A percentile compares a stretch with the other conserved stretches of the same genome.
Conservation (phyloP, 306 rosid species). For the Trichosanthes truncata region DNA sequence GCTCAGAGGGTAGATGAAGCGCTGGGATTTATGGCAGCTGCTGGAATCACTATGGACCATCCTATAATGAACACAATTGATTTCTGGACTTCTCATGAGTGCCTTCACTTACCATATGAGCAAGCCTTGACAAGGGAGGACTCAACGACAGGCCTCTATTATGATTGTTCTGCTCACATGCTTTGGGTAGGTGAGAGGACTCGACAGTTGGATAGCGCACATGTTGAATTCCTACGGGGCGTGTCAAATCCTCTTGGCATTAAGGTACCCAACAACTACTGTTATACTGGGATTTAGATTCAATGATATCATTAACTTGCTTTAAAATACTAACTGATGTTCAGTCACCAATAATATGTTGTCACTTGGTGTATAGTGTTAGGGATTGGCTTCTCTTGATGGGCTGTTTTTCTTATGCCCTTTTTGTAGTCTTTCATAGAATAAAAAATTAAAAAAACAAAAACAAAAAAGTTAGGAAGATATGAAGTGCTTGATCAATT, state of each 20-base stretch:
- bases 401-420: background rate
- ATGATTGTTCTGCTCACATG: slow-evolving; percentile 38
- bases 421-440: background rate
- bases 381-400: background rate
- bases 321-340: background rate
- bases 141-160: slow-evolving; percentile 31
- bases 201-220: slow-evolving; percentile 38
- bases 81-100: slow-evolving; percentile 39
- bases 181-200: slow-evolving; percentile 48
- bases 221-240: slow-evolving; percentile 38
- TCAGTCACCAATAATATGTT: background rate
- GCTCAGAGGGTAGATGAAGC: slow-evolving; percentile 36
- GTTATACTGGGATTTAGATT: background rate
- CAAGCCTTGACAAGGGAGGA: slow-evolving; percentile 37
- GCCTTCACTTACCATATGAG: slow-evolving; percentile 37
- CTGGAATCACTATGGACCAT: slow-evolving; percentile 25
- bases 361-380: background rate
- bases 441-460: too few relatives aligned
- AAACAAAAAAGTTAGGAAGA: background rate
- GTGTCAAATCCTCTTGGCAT: slow-evolving; percentile 37
- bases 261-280: slow-evolving; percentile 17
- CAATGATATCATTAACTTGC: background rate
- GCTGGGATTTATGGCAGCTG: slow-evolving; percentile 35
- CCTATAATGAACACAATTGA: slow-evolving; percentile 37
- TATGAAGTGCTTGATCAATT: background rate